phyloP scores from a whole-genome alignment of 2,329 filamentous ascomycete species.

The Fusarium sarcochroum region DNA sequence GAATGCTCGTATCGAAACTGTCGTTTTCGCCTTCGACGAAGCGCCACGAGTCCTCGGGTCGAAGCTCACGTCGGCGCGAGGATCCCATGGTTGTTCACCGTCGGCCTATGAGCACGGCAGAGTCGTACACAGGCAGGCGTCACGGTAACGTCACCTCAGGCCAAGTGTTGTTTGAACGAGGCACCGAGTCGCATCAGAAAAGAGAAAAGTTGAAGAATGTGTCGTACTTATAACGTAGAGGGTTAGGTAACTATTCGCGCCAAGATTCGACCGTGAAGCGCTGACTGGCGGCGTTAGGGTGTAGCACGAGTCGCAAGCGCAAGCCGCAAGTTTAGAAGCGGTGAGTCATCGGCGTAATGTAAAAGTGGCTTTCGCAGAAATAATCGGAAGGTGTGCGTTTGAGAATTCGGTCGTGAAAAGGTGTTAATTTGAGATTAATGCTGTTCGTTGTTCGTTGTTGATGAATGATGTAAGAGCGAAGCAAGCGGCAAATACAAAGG shows the following conservation, averaged over 20 bases:
- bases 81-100: conserved; percentile 40
- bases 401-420: conserved; percentile 19
- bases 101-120: conserved; percentile 14
- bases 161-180: neutral
- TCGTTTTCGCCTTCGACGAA: conserved; percentile 73
- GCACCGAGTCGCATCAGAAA: conserved; percentile 21
- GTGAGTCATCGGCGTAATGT: conserved; percentile 32
- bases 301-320: neutral
- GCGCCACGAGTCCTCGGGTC: conserved; percentile 70
- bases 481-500: conserved; percentile 15
- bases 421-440: conserved; percentile 11
- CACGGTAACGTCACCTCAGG: conserved; percentile 11
- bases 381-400: conserved; percentile 3
- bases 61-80: conserved; percentile 43
- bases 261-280: conserved; percentile 18
- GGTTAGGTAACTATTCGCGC: conserved; percentile 20
- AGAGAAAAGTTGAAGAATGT: neutral
- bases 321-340: neutral
- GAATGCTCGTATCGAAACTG: conserved; percentile 70
- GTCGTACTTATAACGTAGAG: conserved; percentile 22
- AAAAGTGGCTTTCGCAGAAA: conserved; percentile 11
- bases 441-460: conserved; percentile 14
- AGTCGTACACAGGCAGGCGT: conserved; percentile 21
- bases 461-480: conserved; percentile 41
- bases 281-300: conserved; percentile 1